Conservation (phyloP, 805 yeast species). For the Danielozyma ontarioensis region DNA sequence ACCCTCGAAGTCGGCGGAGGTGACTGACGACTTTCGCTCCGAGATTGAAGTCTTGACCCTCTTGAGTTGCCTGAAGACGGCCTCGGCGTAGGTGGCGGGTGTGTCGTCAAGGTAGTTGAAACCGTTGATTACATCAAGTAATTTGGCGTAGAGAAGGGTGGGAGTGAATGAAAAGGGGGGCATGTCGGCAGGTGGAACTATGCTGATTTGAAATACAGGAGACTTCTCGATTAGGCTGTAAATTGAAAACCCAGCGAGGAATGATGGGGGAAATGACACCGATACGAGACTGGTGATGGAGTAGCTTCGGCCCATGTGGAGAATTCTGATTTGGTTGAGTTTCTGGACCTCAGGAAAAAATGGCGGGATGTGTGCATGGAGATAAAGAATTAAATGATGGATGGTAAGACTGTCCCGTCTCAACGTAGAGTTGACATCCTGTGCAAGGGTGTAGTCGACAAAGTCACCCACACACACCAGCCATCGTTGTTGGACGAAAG, state of each 20-base stretch:
- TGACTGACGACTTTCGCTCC: no score
- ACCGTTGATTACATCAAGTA: constrained; percentile 2
- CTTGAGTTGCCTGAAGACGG: neutral
- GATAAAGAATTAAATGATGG: constrained; percentile 2
- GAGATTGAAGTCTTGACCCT: no score
- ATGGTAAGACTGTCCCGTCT: constrained; percentile 1
- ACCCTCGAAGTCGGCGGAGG: no score
- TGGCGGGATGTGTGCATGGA: neutral
- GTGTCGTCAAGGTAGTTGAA: neutral
- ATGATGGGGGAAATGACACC: constrained; percentile 2
- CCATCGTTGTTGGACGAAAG: neutral
- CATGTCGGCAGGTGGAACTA: neutral
- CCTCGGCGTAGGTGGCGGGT: constrained; percentile 1
- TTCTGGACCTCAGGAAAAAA: neutral
- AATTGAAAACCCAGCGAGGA: constrained; percentile 1
- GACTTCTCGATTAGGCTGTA: neutral
- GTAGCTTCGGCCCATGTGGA: constrained; percentile 3
- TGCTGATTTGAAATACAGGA: constrained; percentile 1
- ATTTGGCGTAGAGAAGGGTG: neutral
- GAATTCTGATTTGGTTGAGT: constrained; percentile 1
- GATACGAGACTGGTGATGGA: constrained; percentile 2
- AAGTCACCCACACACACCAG: neutral
- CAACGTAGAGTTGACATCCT: neutral
- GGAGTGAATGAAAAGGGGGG: neutral
- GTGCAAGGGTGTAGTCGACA: neutral